These are phyloP conservation scores for Globisporangium camurandrum DNA, from an alignment of 352 stramenopile species.

Conservation along the genomic window DNA sequence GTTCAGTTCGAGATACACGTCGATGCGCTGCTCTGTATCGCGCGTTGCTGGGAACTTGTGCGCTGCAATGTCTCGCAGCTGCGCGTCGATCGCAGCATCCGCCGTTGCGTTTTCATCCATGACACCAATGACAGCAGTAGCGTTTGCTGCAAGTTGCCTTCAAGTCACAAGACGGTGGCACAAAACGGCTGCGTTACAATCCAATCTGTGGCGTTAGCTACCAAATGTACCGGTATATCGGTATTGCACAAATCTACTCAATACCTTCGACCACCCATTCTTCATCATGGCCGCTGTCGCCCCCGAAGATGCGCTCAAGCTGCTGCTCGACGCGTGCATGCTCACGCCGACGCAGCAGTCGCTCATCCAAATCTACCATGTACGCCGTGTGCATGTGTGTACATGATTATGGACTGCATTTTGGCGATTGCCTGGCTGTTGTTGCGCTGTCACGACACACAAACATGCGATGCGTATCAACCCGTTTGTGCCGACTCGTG, in stretches of 20 bases:
- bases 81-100: background rate
- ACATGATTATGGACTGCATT: too few species aligned
- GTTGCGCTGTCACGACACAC: too few species aligned
- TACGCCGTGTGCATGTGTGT: conserved; percentile 7
- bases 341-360: conserved; percentile 33
- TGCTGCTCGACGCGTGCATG: conserved; percentile 48
- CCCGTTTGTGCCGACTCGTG: too few species aligned
- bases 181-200: background rate
- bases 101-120: background rate
- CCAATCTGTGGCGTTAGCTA: background rate
- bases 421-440: too few species aligned
- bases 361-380: conserved; percentile 58
- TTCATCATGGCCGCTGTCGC: too few species aligned
- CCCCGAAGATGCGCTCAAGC: conserved; percentile 51
- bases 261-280: too few species aligned
- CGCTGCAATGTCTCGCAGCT: conserved; percentile 27
- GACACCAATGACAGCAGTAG: background rate
- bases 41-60: conserved; percentile 26
- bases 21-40: conserved; percentile 29
- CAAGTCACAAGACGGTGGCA: too few species aligned
- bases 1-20: conserved; percentile 50
- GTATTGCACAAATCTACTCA: too few species aligned
- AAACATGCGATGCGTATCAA: too few species aligned
- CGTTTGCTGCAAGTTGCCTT: background rate
- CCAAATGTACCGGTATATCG: too few species aligned